A percentile compares a stretch with the other conserved stretches of the same genome.
These are phyloP conservation scores for Myriosclerotinia curreyana DNA, from an alignment of 2,329 filamentous ascomycete species.

Conservation along the genomic window DNA sequence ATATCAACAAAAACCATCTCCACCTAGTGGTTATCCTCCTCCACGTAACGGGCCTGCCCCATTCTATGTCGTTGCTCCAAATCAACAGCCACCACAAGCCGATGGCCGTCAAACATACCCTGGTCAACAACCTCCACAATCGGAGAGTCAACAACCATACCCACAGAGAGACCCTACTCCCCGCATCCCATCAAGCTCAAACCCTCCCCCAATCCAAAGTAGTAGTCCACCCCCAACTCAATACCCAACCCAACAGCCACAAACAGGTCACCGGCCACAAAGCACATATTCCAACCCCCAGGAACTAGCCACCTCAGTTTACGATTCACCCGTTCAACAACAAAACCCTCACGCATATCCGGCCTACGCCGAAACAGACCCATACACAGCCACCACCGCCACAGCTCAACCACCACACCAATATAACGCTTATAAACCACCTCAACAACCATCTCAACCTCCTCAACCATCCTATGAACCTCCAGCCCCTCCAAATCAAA, in stretches of 20 bases:
- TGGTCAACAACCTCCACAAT: conserved; percentile 40
- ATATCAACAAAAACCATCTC: conserved; percentile 48
- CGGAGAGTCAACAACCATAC: conserved; percentile 45
- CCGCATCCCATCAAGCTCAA: conserved; percentile 46
- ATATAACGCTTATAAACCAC: conserved; percentile 36
- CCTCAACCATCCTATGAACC: conserved; percentile 31
- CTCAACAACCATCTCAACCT: conserved; percentile 29
- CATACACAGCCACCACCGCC: conserved; percentile 31
- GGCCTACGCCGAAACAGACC: conserved; percentile 35
- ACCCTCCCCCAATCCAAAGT: conserved; percentile 51
- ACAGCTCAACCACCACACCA: conserved; percentile 34
- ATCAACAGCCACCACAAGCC: conserved; percentile 39
- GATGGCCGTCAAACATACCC: conserved; percentile 48
- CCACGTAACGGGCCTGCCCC: conserved; percentile 54
- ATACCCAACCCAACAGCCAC: conserved; percentile 48
- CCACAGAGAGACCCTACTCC: conserved; percentile 53
- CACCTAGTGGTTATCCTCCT: conserved; percentile 56
- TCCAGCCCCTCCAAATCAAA: conserved; percentile 35
- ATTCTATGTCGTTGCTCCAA: conserved; percentile 58
- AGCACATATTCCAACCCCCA: conserved; percentile 71
- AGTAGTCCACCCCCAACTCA: conserved; percentile 49
- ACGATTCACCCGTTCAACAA: conserved; percentile 65
- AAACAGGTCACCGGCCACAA: conserved; percentile 55
- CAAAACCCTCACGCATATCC: conserved; percentile 43
- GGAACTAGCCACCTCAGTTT: conserved; percentile 73